Conservation (phyloP, 2,329 filamentous ascomycete species). For the Fusarium sambucinum region DNA sequence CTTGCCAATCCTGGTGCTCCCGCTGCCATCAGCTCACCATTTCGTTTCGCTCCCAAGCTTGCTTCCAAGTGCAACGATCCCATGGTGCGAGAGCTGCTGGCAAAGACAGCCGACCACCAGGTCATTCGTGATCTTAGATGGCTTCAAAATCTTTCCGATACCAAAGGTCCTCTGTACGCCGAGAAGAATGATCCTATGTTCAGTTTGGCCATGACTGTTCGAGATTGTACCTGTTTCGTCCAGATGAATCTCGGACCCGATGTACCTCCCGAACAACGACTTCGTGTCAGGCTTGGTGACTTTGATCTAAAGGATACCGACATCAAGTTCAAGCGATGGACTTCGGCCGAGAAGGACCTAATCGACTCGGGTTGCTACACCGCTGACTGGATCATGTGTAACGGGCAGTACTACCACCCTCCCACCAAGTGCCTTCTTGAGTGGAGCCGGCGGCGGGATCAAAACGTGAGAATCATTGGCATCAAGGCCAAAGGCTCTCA, state of each 20-base stretch:
- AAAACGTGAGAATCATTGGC: constrained; percentile 41
- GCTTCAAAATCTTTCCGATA: constrained; percentile 59
- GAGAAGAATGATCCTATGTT: constrained; percentile 62
- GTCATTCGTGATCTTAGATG: constrained; percentile 52
- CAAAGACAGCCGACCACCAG: constrained; percentile 50
- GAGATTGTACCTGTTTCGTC: constrained; percentile 82
- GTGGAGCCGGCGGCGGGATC: constrained; percentile 40
- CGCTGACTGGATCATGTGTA: constrained; percentile 55
- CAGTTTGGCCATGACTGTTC: constrained; percentile 80
- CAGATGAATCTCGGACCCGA: constrained; percentile 60
- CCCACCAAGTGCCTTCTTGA: constrained; percentile 55
- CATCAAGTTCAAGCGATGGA: constrained; percentile 78
- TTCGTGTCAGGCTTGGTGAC: constrained; percentile 76
- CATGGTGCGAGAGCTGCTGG: constrained; percentile 43
- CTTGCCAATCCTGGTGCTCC: constrained; percentile 66
- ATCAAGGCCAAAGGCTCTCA: constrained; percentile 37
- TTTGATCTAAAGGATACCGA: constrained; percentile 79
- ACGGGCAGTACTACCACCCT: constrained; percentile 51
- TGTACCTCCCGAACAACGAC: constrained; percentile 41
- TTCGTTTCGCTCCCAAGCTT: constrained; percentile 54
- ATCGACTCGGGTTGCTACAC: constrained; percentile 78
- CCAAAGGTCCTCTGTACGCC: constrained; percentile 58
- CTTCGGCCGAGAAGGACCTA: constrained; percentile 69
- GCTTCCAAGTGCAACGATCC: constrained; percentile 28
- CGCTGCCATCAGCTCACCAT: constrained; percentile 58